Conservation (phyloP, 345 rosid genomes). For the Xanthoceras sorbifolium region DNA sequence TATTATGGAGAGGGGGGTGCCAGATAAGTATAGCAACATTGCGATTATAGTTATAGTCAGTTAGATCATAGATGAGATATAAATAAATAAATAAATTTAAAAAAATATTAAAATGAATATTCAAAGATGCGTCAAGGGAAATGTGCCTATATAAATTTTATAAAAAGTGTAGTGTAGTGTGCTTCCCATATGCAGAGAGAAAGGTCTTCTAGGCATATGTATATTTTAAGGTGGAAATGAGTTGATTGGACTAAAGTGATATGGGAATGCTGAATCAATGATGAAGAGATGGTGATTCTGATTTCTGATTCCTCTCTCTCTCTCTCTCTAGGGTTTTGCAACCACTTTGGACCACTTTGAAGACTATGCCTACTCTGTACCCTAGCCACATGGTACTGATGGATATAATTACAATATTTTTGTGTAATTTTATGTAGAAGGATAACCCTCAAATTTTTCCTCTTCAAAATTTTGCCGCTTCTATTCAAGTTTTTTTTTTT, state of each 20-base stretch:
- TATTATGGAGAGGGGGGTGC: too few species aligned
- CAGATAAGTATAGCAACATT: background rate
- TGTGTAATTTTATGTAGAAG: background rate
- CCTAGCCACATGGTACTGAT: slow-evolving; percentile 23
- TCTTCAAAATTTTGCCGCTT: background rate
- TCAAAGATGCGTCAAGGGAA: slow-evolving; percentile 18
- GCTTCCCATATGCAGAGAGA: slow-evolving; percentile 24
- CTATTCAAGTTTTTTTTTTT: background rate
- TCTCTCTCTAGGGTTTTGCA: slow-evolving; percentile 20
- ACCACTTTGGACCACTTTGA: slow-evolving; percentile 34
- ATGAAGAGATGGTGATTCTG: slow-evolving; percentile 49
- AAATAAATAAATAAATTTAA: too few species aligned
- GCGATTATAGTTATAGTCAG: too few species aligned
- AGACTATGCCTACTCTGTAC: slow-evolving; percentile 11
- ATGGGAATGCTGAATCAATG: slow-evolving; percentile 42
- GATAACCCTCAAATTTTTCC: background rate
- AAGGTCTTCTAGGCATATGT: background rate
- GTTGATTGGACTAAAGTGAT: slow-evolving; percentile 34
- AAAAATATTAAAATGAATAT: slow-evolving; percentile 13
- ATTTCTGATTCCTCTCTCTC: too few species aligned
- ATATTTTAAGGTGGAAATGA: background rate
- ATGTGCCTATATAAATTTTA: slow-evolving; percentile 17
- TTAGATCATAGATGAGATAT: background rate
- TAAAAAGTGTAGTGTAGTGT: background rate
- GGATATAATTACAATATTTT: background rate